These are phyloP conservation scores for Colletotrichum sp. DNA, from an alignment of 2,329 filamentous ascomycete genomes.

Conservation along the genomic window DNA sequence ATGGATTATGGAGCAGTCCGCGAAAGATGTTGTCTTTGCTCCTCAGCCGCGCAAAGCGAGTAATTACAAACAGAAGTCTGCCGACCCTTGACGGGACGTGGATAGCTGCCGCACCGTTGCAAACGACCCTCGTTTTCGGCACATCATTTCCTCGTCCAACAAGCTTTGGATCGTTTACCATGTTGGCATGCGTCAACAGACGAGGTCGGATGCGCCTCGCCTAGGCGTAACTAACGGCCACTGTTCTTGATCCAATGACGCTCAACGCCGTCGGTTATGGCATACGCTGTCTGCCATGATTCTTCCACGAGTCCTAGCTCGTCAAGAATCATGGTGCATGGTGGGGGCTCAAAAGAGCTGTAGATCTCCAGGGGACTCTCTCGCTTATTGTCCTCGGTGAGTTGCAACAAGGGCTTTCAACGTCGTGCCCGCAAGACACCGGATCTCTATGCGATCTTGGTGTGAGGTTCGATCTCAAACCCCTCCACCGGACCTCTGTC, in stretches of 20 bases:
- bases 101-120: background rate
- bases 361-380: slow-evolving; percentile 4
- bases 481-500: background rate
- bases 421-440: background rate
- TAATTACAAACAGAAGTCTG: background rate
- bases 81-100: background rate
- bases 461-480: background rate
- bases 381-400: background rate
- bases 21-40: background rate
- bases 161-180: background rate
- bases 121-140: background rate
- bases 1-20: background rate
- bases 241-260: background rate
- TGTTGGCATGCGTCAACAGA: background rate
- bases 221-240: background rate
- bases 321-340: background rate
- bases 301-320: background rate
- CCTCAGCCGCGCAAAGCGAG: background rate
- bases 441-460: background rate
- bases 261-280: background rate
- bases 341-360: background rate
- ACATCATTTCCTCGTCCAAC: background rate
- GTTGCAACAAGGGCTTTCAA: background rate
- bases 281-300: background rate
- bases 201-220: background rate